phyloP scores from a whole-genome alignment of 768 basidiomycete genomes.

The Amanita exitialis region DNA sequence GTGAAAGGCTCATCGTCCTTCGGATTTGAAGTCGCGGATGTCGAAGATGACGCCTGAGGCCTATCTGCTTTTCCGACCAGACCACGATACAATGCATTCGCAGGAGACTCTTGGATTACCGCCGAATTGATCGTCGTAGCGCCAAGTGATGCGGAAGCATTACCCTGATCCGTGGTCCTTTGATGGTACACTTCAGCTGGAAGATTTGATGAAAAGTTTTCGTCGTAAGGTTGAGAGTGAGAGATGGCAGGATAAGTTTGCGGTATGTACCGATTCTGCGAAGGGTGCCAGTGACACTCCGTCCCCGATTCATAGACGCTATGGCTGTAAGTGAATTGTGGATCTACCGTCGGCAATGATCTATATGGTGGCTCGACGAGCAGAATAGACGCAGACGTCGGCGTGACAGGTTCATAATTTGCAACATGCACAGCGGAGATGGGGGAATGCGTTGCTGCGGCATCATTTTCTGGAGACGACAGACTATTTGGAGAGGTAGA shows the following conservation, averaged over 20 bases:
- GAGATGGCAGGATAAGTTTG: neutral
- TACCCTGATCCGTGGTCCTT: neutral
- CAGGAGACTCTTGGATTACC: neutral
- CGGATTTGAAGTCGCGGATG: conserved; percentile 9
- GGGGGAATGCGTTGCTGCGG: conserved; percentile 6
- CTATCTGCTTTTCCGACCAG: neutral
- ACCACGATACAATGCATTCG: neutral
- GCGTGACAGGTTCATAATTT: conserved; percentile 5
- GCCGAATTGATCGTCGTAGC: neutral
- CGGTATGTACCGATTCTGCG: neutral
- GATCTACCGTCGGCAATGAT: neutral
- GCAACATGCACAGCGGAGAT: conserved; percentile 5
- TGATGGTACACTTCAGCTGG: neutral
- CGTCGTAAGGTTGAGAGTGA: neutral
- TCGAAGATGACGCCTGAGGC: neutral
- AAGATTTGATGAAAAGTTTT: neutral
- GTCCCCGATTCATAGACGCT: neutral
- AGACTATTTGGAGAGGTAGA: conserved; percentile 19
- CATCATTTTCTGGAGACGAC: conserved; percentile 27
- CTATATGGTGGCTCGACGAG: neutral
- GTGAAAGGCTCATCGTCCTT: conserved; percentile 26
- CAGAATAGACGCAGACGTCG: neutral
- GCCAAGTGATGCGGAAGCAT: neutral
- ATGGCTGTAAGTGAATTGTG: neutral
- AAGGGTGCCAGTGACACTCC: neutral